phyloP scores from a whole-genome alignment of 768 basidiomycete genomes.

The Trametes cingulata region DNA sequence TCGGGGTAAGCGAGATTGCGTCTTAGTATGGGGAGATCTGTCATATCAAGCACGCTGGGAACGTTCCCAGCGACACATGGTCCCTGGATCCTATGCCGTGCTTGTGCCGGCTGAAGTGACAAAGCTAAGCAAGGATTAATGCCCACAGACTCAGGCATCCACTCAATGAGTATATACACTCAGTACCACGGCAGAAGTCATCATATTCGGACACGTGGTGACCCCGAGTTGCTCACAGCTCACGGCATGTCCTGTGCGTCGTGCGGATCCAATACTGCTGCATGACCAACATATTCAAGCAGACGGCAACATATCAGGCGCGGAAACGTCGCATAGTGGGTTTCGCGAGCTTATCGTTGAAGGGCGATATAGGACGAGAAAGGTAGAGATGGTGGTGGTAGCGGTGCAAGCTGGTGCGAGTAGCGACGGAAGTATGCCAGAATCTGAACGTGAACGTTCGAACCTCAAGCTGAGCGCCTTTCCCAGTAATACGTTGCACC shows the following conservation, averaged over 20 bases:
- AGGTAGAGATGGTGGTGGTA: background rate
- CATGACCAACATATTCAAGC: no score
- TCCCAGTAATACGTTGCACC: no score
- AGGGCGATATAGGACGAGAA: background rate
- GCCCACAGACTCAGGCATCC: background rate
- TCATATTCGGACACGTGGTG: slow-evolving; percentile 22
- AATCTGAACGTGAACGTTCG: no score
- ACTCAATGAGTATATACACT: slow-evolving; percentile 8
- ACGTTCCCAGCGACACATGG: slow-evolving; percentile 18
- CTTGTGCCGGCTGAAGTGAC: background rate
- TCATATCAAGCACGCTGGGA: slow-evolving; percentile 21
- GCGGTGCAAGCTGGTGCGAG: background rate
- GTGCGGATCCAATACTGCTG: no score
- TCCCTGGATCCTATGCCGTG: slow-evolving; percentile 1
- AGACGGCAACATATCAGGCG: no score
- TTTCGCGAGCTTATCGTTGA: no score
- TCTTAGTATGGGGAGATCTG: slow-evolving; percentile 12
- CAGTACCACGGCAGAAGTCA: slow-evolving; percentile 18
- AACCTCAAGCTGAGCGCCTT: no score
- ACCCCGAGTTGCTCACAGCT: slow-evolving; percentile 11
- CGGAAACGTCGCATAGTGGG: background rate
- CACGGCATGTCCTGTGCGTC: slow-evolving; percentile 7
- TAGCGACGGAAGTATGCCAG: no score
- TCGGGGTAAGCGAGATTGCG: slow-evolving; percentile 12
- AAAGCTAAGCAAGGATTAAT: background rate